Evolutionary conservation across 2,329 filamentous ascomycete genomes (phyloP), one percentile per base, ranked within the genome.

Genomic region (Monilinia laxa): DNA sequence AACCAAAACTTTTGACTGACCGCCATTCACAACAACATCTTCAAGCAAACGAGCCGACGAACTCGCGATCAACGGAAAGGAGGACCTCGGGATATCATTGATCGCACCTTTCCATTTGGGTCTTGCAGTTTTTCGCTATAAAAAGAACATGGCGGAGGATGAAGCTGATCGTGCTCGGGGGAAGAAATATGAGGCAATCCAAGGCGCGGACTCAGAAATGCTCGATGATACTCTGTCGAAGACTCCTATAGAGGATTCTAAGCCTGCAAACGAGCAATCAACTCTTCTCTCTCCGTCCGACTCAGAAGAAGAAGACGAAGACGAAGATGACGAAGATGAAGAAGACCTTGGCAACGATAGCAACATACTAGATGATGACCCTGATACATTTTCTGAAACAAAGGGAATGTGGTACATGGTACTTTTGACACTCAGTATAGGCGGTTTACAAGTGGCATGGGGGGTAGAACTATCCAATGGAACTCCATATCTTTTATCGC

Each of bases 381-480:
- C 78, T 25, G 80, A 83, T 69, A 78, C 79, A 20, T 81, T 79
- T 64, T 84, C 92, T 73, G 82, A 85, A 68, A 89, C 90, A 31
- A 96, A 93, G 82, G 93, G 90, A 77, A 81, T 88, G 56, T 92
- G 89, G 87, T 96, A 96, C 78, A 82, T 98, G 73, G 85, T 96
- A 71, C 81, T 97, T 69, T 81, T 98, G 78, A 97, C 94, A 9
- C 82, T 97, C 69, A 88, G 91, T 75, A 91, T 97, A 72, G 92
- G 92, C 68, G 94, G 92, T 31, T 81, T 98, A 69, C 94, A 98
- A 79, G 90, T 98, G 72, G 93, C 94, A 38, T 98, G 94, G 94
- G 93, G 93, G 1, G 93, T 97, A 53, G 94, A 98, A 78, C 83
- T 97, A 53, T 96, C 93, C 64, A 94, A 96, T 80, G 93, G 93